Evolutionary conservation across 176 grass and related monocot genomes (phyloP), one percentile per base, ranked within the genome.

Genomic region (Tuctoria greenei): DNA sequence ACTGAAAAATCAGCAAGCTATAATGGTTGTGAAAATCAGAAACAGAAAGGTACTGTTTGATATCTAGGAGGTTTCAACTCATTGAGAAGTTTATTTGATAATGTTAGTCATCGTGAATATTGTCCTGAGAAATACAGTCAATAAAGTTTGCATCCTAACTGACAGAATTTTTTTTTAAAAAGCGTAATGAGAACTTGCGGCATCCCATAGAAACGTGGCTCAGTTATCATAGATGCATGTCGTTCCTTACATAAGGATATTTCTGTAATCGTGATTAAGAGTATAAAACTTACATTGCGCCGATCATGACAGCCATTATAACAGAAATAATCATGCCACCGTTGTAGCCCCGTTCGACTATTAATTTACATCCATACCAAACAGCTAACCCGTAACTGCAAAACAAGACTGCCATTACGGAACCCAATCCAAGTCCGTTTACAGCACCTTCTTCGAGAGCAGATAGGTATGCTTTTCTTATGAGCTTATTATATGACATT

Each of bases 331-430:
- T 61, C 56, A 84, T 79, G 28, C 93, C 93, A 69, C 93, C 93
- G 77, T 77, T 93, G 66, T 97, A 97, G 54, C 90, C 93, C 57
- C 58, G 74, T n/a, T 85, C 71, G 2, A 97, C 42, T 40, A 97
- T 93, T 59, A 97, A 28, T 58, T 57, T 88, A 45, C 85, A 82
- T 57, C 93, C 90, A 34, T 97, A 97, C 90, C 90, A 97, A 57
- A 90, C 66, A 17, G 93, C 90, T 18, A 97, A 49, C 0, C 85
- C 93, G 52, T 91, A 97, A 28, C 88, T 93, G 63, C 34, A 89
- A 80, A 97, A 97, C 7, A 93, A 64, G 41, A 89, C 23, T 71
- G 78, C 37, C 56, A 93, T 62, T 49, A 91, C 61, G 6, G 76
- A 28, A 47, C 93, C 90, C 45, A 89, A 36, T 24, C 90, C 93